Percentiles rank a stretch among this genome's conserved stretches.
phyloP scores from a whole-genome alignment of 257 asterid genomes.

The Sherardia arvensis region DNA sequence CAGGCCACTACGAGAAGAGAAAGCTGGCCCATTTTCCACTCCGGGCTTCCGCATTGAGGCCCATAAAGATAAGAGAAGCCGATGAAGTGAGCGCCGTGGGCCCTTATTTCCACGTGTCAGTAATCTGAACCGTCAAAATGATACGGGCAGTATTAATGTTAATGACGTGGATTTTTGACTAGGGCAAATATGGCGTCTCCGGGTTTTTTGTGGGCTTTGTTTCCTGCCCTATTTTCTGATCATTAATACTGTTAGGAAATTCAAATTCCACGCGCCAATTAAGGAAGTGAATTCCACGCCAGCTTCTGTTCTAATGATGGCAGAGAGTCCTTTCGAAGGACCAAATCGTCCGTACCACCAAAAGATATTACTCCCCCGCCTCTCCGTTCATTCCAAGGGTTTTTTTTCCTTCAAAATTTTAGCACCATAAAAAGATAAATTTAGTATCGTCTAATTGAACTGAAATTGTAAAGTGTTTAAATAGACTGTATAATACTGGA shows the following conservation, averaged over 20 bases:
- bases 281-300: background rate
- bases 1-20: conserved; percentile 9
- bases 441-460: no score
- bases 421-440: background rate
- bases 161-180: conserved; percentile 17
- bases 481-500: no score
- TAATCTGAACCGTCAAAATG: background rate
- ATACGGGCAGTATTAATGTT: conserved; percentile 15
- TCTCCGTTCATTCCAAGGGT: background rate
- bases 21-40: conserved; percentile 7
- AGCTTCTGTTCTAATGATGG: background rate
- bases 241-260: background rate
- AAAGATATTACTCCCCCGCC: background rate
- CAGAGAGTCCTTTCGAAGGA: background rate
- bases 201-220: conserved; percentile 1
- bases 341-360: background rate
- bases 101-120: conserved; percentile 18
- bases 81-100: background rate
- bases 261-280: background rate
- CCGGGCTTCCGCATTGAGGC: conserved; percentile 6
- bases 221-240: background rate
- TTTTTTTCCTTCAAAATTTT: no score
- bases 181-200: conserved; percentile 6
- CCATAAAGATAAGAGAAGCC: background rate
- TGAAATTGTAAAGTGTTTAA: no score